Base-by-base conservation (phyloP, 768 basidiomycete species). In the Auriscalpium microsporum region DNA sequence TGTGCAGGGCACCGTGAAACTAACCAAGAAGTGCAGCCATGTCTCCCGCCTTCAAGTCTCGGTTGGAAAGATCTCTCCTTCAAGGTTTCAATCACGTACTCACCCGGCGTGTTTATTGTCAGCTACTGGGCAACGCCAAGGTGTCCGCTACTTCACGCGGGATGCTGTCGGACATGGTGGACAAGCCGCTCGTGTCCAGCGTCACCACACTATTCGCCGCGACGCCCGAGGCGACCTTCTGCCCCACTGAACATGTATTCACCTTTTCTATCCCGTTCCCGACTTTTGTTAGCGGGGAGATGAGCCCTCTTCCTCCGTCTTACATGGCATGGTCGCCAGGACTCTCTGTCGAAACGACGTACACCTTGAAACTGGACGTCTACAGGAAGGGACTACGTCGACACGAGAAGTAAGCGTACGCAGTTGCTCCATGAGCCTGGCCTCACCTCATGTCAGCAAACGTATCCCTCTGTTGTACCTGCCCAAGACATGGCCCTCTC, bases 231-330 rank as follows among this genome's bases (percentile, higher is more conserved):
- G 19, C 46, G 64, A 17, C 56, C 64, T 52, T 28, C 17, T 16
- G 49, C 11, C 57, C 57, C 4, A 60, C 59, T 13, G 53, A 55
- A 11, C 49, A 55, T 16, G 34, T 8, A 14, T 52, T 58, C 45
- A 37, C 49, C 8, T 77, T 79, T 64, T 68, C 71, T 21, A 65
- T 78, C 14, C 63, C 69, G 10, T 70, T 77, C 59, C 76, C 76
- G 8, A 59, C 65, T 8, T 64, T 69, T 55, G 63, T 70, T 42
- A 62, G 64, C 23, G 69, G 67, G 14, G 60, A 60, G 17, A 59
- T 38, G 10, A 63, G 62, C 17, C 61, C 61, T n/a, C 68, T 75
- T 7, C 76, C 77, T 3, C 75, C 76, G 11, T 73, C 75, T 3
- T 72, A 58, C 59, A 67, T 63, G 53, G 66, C 56, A 33, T 69